phyloP scores from a whole-genome alignment of 768 basidiomycete species.

The Steccherinum ochraceum region DNA sequence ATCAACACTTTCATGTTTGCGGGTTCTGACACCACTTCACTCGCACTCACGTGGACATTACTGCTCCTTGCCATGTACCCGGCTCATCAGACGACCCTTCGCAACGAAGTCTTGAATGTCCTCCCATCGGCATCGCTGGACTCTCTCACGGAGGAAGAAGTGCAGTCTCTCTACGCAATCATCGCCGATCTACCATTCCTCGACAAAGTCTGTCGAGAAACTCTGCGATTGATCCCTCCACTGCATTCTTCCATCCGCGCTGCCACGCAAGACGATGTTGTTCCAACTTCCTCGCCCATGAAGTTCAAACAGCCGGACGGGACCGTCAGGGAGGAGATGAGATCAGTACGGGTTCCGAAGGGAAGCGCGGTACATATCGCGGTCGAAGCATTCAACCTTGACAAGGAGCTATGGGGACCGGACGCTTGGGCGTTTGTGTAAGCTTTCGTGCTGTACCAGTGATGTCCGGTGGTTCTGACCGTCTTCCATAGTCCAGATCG shows the following conservation, averaged over 20 bases:
- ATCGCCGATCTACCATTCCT: constrained; percentile 64
- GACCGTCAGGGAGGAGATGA: constrained; percentile 31
- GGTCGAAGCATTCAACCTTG: constrained; percentile 74
- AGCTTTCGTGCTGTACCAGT: constrained; percentile 5
- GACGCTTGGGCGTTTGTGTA: constrained; percentile 82
- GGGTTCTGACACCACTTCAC: constrained; percentile 82
- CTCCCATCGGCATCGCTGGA: constrained; percentile 29
- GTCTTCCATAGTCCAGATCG: constrained; percentile 57
- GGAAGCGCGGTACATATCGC: constrained; percentile 76
- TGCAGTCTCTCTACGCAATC: constrained; percentile 48
- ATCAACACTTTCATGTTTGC: constrained; percentile 90
- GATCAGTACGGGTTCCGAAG: constrained; percentile 48
- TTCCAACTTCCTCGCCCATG: constrained; percentile 68
- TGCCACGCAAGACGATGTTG: constrained; percentile 69
- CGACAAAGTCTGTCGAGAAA: constrained; percentile 71
- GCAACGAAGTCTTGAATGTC: constrained; percentile 56
- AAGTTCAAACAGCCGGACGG: constrained; percentile 37
- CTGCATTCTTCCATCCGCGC: constrained; percentile 78
- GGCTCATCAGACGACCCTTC: constrained; percentile 61
- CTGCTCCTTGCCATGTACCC: constrained; percentile 65
- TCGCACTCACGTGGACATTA: constrained; percentile 83
- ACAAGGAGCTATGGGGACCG: constrained; percentile 72
- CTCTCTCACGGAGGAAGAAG: constrained; percentile 56
- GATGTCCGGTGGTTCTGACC: not conserved
- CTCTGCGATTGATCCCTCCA: constrained; percentile 73